Percentiles rank a stretch among this genome's conserved stretches.
Evolutionary conservation across 148 eudicot genomes (phyloP).

Genomic region (Vaccinium macrocarpon): DNA sequence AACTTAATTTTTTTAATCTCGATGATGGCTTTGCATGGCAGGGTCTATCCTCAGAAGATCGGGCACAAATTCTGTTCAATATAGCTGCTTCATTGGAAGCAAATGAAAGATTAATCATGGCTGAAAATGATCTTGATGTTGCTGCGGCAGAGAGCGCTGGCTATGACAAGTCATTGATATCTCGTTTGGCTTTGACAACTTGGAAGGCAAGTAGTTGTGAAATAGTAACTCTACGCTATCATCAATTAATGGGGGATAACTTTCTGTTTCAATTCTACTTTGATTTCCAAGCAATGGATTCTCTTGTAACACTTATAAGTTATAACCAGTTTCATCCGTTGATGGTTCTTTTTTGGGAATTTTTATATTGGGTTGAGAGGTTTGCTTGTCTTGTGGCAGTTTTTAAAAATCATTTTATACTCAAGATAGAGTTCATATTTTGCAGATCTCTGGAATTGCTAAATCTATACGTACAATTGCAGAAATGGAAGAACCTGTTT

Average conservation of each 20-base stretch:
- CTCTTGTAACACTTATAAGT: neutral
- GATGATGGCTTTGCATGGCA: slow-evolving; percentile 17
- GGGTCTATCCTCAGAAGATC: slow-evolving; percentile 50
- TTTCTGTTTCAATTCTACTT: neutral
- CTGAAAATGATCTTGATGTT: slow-evolving; percentile 50
- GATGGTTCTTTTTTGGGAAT: neutral
- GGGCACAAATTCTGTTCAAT: slow-evolving; percentile 36
- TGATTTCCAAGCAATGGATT: neutral
- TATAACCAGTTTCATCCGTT: neutral
- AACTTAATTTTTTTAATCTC: neutral
- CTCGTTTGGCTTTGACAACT: slow-evolving; percentile 40
- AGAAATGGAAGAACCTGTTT: slow-evolving; percentile 83
- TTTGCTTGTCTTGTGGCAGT: neutral
- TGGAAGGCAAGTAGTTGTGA: slow-evolving; percentile 36
- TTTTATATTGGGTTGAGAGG: neutral
- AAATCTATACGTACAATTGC: slow-evolving; percentile 72
- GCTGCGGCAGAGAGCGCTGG: slow-evolving; percentile 42
- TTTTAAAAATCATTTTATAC: neutral
- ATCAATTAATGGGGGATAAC: neutral
- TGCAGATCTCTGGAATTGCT: slow-evolving; percentile 68
- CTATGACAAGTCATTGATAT: slow-evolving; percentile 37
- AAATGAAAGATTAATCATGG: slow-evolving; percentile 31
- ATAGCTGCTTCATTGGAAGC: slow-evolving; percentile 50
- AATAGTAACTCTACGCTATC: neutral
- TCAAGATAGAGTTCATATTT: slow-evolving; percentile 4